A percentile compares a stretch with the other conserved stretches of the same genome.
These are phyloP conservation scores for Calvatia gigantea DNA, from an alignment of 768 basidiomycete species.

Conservation along the genomic window DNA sequence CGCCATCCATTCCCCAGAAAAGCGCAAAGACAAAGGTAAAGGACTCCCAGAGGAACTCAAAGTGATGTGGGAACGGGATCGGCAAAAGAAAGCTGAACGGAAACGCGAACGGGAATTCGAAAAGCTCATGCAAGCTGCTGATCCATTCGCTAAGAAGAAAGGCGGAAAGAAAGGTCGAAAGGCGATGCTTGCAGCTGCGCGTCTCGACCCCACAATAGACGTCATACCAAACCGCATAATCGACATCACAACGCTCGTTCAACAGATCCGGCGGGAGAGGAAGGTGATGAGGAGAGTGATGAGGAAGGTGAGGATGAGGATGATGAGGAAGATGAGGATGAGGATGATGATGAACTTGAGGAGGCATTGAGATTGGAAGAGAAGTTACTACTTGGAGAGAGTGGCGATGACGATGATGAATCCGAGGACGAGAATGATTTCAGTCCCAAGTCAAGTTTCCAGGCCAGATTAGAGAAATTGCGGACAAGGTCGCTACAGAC, in stretches of 20 bases:
- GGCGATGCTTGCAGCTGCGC: constrained; percentile 55
- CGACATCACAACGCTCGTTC: constrained; percentile 64
- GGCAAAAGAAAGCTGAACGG: constrained; percentile 73
- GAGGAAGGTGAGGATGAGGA: too few species aligned
- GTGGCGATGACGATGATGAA: constrained; percentile 27
- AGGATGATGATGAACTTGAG: too few species aligned
- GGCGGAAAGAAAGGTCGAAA: constrained; percentile 69
- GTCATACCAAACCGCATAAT: constrained; percentile 50
- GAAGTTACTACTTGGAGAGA: constrained; percentile 32
- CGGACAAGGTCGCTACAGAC: constrained; percentile 26
- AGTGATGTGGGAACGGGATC: constrained; percentile 78
- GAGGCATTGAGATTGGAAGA: constrained; percentile 44
- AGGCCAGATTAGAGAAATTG: constrained; percentile 38
- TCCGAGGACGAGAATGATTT: constrained; percentile 29
- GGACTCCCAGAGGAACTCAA: constrained; percentile 55
- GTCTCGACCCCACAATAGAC: constrained; percentile 36
- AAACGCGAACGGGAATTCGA: constrained; percentile 62
- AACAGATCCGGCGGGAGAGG: constrained; percentile 61
- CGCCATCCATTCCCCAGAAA: too few species aligned
- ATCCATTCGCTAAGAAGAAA: constrained; percentile 60
- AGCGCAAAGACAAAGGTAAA: constrained; percentile 50
- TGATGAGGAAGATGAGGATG: too few species aligned
- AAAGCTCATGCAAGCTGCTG: constrained; percentile 52
- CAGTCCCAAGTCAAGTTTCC: constrained; percentile 42
- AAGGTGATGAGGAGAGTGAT: too few species aligned